Percentiles rank a stretch among this genome's conserved stretches.
Conservation (phyloP, 768 basidiomycete genomes). For the Auricularia cornea region DNA sequence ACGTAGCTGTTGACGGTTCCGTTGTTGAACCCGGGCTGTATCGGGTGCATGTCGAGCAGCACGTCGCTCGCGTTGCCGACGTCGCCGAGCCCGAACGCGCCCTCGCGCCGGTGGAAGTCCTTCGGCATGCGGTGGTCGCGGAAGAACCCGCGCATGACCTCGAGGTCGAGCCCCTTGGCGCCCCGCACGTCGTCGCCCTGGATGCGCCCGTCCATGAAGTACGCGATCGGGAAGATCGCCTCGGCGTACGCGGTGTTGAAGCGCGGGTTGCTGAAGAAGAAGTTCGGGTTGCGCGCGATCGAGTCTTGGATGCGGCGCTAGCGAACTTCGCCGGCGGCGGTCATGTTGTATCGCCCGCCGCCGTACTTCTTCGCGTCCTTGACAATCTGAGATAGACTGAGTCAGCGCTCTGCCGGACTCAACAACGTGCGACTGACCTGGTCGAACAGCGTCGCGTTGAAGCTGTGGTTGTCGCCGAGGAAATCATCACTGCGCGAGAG, state of each 20-base stretch:
- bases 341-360: not conserved
- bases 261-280: constrained; percentile 3
- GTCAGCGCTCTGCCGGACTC: not conserved
- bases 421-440: not conserved
- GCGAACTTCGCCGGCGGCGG: constrained; percentile 2
- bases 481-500: constrained; percentile 5
- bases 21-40: not conserved
- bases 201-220: constrained; percentile 4
- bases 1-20: not conserved
- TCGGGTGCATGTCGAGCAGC: not conserved
- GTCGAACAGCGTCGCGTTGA: constrained; percentile 5
- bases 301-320: constrained; percentile 2
- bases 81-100: not conserved
- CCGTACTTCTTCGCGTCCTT: not conserved
- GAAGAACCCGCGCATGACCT: constrained; percentile 5
- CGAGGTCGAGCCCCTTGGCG: not conserved
- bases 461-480: constrained; percentile 4
- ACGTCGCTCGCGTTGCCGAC: not conserved
- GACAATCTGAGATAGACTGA: not conserved
- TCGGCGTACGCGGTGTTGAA: constrained; percentile 5
- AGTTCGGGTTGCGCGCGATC: constrained; percentile 5
- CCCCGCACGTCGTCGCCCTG: too few species aligned
- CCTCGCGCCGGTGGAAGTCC: not conserved
- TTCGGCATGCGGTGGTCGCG: not conserved
- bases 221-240: constrained; percentile 2